These are phyloP conservation scores for Ramalina intermedia DNA, from an alignment of 495 filamentous ascomycete species.

Conservation along the genomic window DNA sequence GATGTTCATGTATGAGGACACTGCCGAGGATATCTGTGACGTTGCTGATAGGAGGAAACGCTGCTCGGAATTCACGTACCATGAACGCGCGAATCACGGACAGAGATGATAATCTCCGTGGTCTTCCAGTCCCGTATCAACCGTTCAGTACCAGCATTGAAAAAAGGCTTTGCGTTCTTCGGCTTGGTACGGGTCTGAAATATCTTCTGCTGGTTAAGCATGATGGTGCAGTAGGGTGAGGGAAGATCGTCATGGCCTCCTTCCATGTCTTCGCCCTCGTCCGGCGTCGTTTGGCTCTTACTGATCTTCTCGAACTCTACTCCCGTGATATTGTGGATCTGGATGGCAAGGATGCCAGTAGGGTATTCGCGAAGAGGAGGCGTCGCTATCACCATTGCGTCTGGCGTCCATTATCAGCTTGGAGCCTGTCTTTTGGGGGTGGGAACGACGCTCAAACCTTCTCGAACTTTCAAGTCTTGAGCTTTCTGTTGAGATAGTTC, in stretches of 20 bases:
- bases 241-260: slow-evolving; percentile 48
- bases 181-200: slow-evolving; percentile 61
- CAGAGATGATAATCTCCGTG: slow-evolving; percentile 48
- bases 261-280: slow-evolving; percentile 37
- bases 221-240: slow-evolving; percentile 52
- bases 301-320: slow-evolving; percentile 41
- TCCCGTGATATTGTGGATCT: slow-evolving; percentile 61
- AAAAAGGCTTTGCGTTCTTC: slow-evolving; percentile 63
- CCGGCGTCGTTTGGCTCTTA: slow-evolving; percentile 30
- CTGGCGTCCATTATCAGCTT: slow-evolving; percentile 1
- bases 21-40: no score
- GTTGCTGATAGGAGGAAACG: slow-evolving; percentile 7
- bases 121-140: slow-evolving; percentile 52
- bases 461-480: slow-evolving; percentile 41
- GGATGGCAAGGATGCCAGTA: slow-evolving; percentile 50
- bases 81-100: slow-evolving; percentile 48
- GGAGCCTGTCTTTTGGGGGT: not conserved
- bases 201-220: slow-evolving; percentile 55
- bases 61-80: slow-evolving; percentile 23
- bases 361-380: slow-evolving; percentile 42
- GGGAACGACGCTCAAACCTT: slow-evolving; percentile 11
- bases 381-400: slow-evolving; percentile 40
- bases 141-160: slow-evolving; percentile 61
- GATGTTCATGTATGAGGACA: no score
- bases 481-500: slow-evolving; percentile 48